Base-by-base conservation (phyloP, 805 yeast species). In the Starmerella floricola region DNA sequence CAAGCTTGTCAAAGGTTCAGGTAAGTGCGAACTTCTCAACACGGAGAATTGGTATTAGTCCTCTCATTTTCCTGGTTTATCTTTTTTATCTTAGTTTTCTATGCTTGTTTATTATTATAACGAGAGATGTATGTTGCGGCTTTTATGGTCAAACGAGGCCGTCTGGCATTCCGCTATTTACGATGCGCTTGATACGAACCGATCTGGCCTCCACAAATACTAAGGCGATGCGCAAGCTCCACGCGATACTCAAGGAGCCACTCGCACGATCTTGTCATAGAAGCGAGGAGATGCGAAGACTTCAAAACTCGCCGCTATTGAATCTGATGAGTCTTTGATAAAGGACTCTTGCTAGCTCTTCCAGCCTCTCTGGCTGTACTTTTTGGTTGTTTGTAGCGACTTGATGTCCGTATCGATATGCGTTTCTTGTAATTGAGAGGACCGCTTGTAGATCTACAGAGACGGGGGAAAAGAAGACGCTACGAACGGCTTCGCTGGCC, bases 381-480 rank as follows among this genome's bases (percentile, higher is more conserved):
- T 8, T 6, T 13, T 36, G 31, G 17, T 24, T 6, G 8, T 24
- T 11, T 17, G 53, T 12, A 6, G 28, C 38, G 10, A 24, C 15
- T 6, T 35, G 31, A 4, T 19, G 27, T 2, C 94, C 86, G 62
- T 77, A 79, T 43, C 73, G 77, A 23, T 84, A 79, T 52, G 86
- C 63, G 51, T 79, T 87, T 42, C 73, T 66, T 23, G 85, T 66
- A 49, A 83, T 76, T 18, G 68, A 40, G n/a, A 27, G 28, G 16
- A 48, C 15, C 11, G 45, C 46, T 10, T 19, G 66, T 51, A 73
- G 73, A 30, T 82, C 76, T 2, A 86, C 81, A 23, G 77, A 68
- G 46, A 79, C 73, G 1, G 97, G 95, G 36, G 70, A 72, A 48
- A 87, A 64, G 53, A 86, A 88, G 26, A 77, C 71, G 29, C 80